Evolutionary conservation across 2,329 filamentous ascomycete genomes (phyloP).

Genomic region (Penicillium decumbens): DNA sequence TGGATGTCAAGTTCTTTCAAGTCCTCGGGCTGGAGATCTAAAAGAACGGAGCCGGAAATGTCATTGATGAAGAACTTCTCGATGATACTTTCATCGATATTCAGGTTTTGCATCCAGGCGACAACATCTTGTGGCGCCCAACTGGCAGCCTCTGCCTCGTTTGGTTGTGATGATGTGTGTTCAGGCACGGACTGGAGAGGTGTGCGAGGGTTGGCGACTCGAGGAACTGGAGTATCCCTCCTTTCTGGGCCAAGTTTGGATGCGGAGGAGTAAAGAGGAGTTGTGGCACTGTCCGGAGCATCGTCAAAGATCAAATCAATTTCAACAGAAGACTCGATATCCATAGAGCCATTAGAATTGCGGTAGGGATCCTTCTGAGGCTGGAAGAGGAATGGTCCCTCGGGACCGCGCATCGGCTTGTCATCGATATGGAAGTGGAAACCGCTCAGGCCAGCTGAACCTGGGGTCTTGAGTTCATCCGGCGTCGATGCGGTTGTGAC

Average conservation of each 20-base stretch:
- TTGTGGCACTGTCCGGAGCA: constrained; percentile 9
- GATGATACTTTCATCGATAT: constrained; percentile 49
- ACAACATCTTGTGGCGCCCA: constrained; percentile 16
- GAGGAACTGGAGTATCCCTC: constrained; percentile 21
- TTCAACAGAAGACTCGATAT: constrained; percentile 15
- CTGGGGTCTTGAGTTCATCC: constrained; percentile 76
- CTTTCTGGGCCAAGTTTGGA: constrained; percentile 14
- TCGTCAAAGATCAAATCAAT: constrained; percentile 19
- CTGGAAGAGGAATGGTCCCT: constrained; percentile 75
- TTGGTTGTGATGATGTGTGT: neutral
- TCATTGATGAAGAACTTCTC: constrained; percentile 88
- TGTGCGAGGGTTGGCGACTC: neutral
- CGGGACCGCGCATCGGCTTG: constrained; percentile 69
- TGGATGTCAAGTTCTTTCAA: constrained; percentile 60
- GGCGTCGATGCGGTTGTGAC: constrained; percentile 83
- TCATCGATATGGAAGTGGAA: constrained; percentile 59
- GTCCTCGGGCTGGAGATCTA: constrained; percentile 77
- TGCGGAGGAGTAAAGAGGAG: constrained; percentile 7
- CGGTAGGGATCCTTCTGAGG: constrained; percentile 37
- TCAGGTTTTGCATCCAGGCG: constrained; percentile 5
- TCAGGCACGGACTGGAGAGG: neutral
- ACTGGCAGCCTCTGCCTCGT: neutral
- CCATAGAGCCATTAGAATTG: constrained; percentile 41
- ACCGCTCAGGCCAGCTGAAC: constrained; percentile 57
- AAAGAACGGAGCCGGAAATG: constrained; percentile 79